Conservation (phyloP, 2,329 filamentous ascomycete genomes). For the Ceratocystis ficicola region DNA sequence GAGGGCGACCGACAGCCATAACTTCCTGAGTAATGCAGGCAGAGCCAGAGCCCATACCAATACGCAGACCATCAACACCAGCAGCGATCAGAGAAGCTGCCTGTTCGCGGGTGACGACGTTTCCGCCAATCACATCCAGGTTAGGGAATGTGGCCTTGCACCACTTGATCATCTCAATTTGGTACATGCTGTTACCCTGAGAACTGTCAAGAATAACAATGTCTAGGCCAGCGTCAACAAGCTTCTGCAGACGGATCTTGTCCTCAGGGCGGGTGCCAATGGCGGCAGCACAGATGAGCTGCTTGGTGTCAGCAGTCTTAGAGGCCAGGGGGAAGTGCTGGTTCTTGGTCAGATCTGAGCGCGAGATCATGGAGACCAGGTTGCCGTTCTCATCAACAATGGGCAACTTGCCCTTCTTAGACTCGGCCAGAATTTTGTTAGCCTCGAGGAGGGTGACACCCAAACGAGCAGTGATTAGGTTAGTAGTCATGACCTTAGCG, state of each 20-base stretch:
- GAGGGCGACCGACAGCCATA: conserved; percentile 95
- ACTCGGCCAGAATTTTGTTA: conserved; percentile 84
- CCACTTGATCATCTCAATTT: conserved; percentile 96
- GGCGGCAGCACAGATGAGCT: conserved; percentile 87
- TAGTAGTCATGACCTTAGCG: conserved; percentile 85
- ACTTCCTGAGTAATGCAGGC: conserved; percentile 99
- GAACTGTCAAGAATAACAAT: conserved; percentile 92
- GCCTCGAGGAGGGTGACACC: conserved; percentile 79
- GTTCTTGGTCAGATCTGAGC: conserved; percentile 98
- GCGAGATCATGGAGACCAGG: conserved; percentile 80
- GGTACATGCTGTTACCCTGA: conserved; percentile 97
- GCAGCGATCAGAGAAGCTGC: conserved; percentile 84
- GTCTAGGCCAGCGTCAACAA: conserved; percentile 89
- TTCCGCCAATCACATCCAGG: conserved; percentile 93
- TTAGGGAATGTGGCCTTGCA: conserved; percentile 75
- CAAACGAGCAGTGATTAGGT: conserved; percentile 74
- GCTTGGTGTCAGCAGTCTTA: conserved; percentile 93
- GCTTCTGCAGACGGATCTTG: conserved; percentile 69
- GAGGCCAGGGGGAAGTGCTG: conserved; percentile 92
- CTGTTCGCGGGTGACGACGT: conserved; percentile 96
- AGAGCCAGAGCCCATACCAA: conserved; percentile 96
- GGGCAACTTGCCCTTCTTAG: conserved; percentile 96
- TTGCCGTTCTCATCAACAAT: conserved; percentile 77
- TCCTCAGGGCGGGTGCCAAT: conserved; percentile 93
- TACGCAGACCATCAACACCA: conserved; percentile 89